These are phyloP conservation scores for Linderniella brevidens DNA, from an alignment of 257 asterid genomes.

Conservation along the genomic window DNA sequence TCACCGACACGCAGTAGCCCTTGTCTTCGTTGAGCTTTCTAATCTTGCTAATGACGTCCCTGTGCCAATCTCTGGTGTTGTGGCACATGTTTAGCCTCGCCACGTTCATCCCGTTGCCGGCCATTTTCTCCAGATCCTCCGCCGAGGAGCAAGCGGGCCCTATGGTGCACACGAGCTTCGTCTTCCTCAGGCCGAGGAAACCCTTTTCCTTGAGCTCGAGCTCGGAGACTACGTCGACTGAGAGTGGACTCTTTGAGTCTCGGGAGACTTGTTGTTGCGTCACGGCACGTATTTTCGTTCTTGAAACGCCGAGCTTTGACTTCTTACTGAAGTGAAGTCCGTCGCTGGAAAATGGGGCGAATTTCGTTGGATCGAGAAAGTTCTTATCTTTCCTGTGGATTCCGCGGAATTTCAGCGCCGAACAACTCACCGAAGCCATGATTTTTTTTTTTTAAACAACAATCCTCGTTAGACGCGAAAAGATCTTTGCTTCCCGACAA, in stretches of 20 bases:
- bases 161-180: slow-evolving; percentile 79
- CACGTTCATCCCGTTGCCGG: slow-evolving; percentile 92
- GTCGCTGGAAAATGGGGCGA: too few species aligned
- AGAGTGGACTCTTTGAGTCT: slow-evolving; percentile 15
- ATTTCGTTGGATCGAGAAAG: too few species aligned
- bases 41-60: slow-evolving; percentile 62
- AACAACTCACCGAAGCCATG: too few species aligned
- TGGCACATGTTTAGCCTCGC: slow-evolving; percentile 98
- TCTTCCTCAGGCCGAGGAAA: slow-evolving; percentile 80
- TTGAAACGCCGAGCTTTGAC: too few species aligned
- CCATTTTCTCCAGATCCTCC: slow-evolving; percentile 85
- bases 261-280: too few species aligned
- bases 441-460: too few species aligned
- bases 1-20: slow-evolving; percentile 87
- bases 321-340: too few species aligned
- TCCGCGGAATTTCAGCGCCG: too few species aligned
- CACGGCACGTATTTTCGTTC: too few species aligned
- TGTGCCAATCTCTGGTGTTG: slow-evolving; percentile 95
- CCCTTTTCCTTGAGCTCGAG: slow-evolving; percentile 95
- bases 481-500: too few species aligned
- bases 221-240: slow-evolving; percentile 85
- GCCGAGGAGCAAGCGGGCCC: slow-evolving; percentile 73
- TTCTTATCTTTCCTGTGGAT: too few species aligned
- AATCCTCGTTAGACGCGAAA: too few species aligned
- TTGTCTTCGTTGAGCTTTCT: slow-evolving; percentile 90